Conservation (phyloP, 2,329 filamentous ascomycete genomes). For the Epichloe uncinata region DNA sequence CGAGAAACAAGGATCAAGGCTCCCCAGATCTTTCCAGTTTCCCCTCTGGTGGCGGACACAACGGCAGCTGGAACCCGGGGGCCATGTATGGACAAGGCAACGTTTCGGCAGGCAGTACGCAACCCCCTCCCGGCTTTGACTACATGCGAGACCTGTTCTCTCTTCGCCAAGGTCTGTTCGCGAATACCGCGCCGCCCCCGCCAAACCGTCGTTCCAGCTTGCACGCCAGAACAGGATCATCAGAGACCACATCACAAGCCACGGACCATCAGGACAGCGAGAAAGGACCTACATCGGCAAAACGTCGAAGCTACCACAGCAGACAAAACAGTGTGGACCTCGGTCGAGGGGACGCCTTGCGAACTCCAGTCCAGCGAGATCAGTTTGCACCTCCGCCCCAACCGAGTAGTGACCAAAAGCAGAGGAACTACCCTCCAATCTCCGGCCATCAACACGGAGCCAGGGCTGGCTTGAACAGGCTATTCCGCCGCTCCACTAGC, state of each 20-base stretch:
- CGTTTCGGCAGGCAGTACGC: constrained; percentile 11
- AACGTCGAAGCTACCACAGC: constrained; percentile 7
- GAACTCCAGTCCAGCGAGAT: constrained; percentile 14
- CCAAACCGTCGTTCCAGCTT: constrained; percentile 42
- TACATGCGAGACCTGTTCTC: constrained; percentile 33
- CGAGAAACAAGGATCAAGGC: constrained; percentile 13
- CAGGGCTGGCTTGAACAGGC: constrained; percentile 32
- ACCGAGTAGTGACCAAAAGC: constrained; percentile 19
- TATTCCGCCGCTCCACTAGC: constrained; percentile 38
- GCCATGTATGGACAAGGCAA: constrained; percentile 29
- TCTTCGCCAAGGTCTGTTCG: constrained; percentile 25
- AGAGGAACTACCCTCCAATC: constrained; percentile 37
- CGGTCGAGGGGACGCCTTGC: constrained; percentile 13
- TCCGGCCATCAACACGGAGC: constrained; percentile 29
- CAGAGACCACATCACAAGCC: constrained; percentile 8
- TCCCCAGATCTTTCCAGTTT: constrained; percentile 45
- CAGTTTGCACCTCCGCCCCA: constrained; percentile 8
- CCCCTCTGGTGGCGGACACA: constrained; percentile 22
- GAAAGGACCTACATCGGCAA: constrained; percentile 9
- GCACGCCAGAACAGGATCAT: constrained; percentile 30
- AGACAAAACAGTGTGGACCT: constrained; percentile 20
- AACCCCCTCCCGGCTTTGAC: constrained; percentile 20
- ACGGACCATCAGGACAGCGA: constrained; percentile 7
- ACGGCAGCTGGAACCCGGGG: constrained; percentile 32
- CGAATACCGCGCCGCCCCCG: constrained; percentile 29